These are phyloP conservation scores for Trichoderma koningii DNA, from an alignment of 2,329 filamentous ascomycete genomes.

Conservation along the genomic window DNA sequence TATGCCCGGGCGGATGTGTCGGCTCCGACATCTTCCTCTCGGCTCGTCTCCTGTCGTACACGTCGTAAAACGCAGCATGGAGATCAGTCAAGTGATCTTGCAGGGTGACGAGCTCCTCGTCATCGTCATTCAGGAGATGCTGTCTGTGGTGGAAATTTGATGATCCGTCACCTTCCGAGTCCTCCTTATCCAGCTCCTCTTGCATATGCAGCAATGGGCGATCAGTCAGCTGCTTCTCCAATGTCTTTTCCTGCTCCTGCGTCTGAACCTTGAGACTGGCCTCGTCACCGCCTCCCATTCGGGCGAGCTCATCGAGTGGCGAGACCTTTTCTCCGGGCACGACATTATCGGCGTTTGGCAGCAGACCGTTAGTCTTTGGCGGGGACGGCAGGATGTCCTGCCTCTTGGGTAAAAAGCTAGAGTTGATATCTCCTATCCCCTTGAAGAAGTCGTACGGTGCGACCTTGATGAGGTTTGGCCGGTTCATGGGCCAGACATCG, in stretches of 20 bases:
- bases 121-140: slow-evolving; percentile 83
- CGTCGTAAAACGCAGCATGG: slow-evolving; percentile 78
- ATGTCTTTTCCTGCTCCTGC: slow-evolving; percentile 80
- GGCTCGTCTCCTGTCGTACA: slow-evolving; percentile 65
- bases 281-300: slow-evolving; percentile 71
- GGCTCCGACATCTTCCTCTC: slow-evolving; percentile 41
- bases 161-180: slow-evolving; percentile 33
- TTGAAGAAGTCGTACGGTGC: slow-evolving; percentile 97
- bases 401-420: slow-evolving; percentile 87
- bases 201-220: slow-evolving; percentile 90
- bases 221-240: slow-evolving; percentile 87
- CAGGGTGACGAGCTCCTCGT: slow-evolving; percentile 76
- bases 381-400: slow-evolving; percentile 51
- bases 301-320: slow-evolving; percentile 73
- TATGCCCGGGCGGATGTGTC: slow-evolving; percentile 41
- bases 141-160: slow-evolving; percentile 56
- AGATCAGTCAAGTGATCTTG: slow-evolving; percentile 74
- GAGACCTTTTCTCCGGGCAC: slow-evolving; percentile 37
- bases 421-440: slow-evolving; percentile 98
- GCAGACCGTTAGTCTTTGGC: slow-evolving; percentile 34
- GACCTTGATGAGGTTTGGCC: slow-evolving; percentile 90
- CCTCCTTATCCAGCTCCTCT: slow-evolving; percentile 82
- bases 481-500: slow-evolving; percentile 92
- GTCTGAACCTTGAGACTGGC: slow-evolving; percentile 71
- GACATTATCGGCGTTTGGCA: slow-evolving; percentile 14